Conservation (phyloP, 805 yeast genomes). For the Brettanomyces anomalus region DNA sequence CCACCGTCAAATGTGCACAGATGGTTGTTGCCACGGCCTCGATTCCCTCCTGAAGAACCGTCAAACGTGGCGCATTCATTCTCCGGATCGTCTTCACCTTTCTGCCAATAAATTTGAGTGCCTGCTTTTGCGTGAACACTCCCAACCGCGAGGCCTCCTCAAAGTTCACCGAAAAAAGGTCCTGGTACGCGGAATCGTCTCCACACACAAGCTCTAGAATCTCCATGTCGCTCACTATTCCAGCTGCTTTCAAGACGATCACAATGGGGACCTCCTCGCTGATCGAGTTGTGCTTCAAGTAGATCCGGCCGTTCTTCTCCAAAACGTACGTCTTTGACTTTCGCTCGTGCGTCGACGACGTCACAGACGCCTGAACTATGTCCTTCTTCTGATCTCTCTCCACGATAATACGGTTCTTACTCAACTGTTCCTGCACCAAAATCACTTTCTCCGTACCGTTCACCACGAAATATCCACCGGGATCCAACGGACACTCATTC, state of each 20-base stretch:
- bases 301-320: conserved; percentile 82
- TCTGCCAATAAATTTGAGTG: conserved; percentile 82
- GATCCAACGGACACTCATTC: conserved; percentile 95
- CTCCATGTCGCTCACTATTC: conserved; percentile 85
- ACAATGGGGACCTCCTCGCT: conserved; percentile 95
- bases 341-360: conserved; percentile 96
- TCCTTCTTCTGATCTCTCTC: conserved; percentile 95
- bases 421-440: conserved; percentile 90
- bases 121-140: conserved; percentile 87
- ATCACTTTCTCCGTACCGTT: conserved; percentile 98
- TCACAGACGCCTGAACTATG: conserved; percentile 94
- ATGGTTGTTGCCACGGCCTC: conserved; percentile 95
- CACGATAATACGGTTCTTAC: conserved; percentile 94
- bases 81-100: conserved; percentile 91
- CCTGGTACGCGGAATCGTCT: conserved; percentile 78
- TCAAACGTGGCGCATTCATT: conserved; percentile 68
- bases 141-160: conserved; percentile 88
- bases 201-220: conserved; percentile 94
- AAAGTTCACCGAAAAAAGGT: conserved; percentile 82
- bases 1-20: conserved; percentile 87
- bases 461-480: conserved; percentile 97
- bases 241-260: conserved; percentile 88
- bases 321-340: conserved; percentile 95
- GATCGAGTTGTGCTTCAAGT: conserved; percentile 90
- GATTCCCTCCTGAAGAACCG: conserved; percentile 85